A percentile compares a stretch with the other conserved stretches of the same genome.
Evolutionary conservation across 352 stramenopile species (phyloP).

Genomic region (Hyaloperonospora brassicae): DNA sequence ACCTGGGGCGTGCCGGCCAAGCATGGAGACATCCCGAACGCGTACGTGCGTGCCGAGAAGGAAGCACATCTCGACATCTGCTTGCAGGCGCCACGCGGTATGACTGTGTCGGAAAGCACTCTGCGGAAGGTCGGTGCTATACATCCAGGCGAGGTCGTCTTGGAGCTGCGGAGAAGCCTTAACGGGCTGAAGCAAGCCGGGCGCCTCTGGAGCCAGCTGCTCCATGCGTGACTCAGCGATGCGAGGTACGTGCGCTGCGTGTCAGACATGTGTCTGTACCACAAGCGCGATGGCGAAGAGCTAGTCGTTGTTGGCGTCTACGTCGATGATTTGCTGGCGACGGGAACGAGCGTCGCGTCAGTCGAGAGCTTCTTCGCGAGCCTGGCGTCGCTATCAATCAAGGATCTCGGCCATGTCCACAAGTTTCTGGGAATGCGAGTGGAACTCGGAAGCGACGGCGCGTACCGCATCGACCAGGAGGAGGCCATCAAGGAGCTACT

Average conservation of each 20-base stretch:
- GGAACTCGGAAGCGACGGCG: background rate
- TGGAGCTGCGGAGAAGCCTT: conserved; percentile 17
- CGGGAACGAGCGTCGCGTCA: too few relatives aligned
- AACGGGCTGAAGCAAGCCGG: conserved; percentile 31
- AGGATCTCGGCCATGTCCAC: background rate
- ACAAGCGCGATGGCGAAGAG: background rate
- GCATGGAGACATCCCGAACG: too few relatives aligned
- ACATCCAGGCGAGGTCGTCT: background rate
- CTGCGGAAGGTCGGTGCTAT: background rate
- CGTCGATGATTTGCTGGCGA: background rate
- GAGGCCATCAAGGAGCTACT: background rate
- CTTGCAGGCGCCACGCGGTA: background rate
- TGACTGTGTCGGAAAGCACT: background rate
- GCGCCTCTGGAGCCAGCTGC: conserved; percentile 15
- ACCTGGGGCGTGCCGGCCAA: too few relatives aligned
- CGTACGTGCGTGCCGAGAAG: too few relatives aligned
- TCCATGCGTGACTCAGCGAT: background rate
- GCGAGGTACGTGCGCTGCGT: background rate
- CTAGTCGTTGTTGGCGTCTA: background rate
- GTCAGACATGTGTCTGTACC: background rate
- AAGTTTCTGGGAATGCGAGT: background rate
- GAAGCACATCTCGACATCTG: too few relatives aligned
- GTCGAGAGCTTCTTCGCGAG: too few relatives aligned
- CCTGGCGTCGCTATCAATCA: background rate
- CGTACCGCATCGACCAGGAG: background rate